Evolutionary conservation across 2,329 filamentous ascomycete genomes (phyloP), one percentile per base, ranked within the genome.

Genomic region (Trichoderma semiorbis): DNA sequence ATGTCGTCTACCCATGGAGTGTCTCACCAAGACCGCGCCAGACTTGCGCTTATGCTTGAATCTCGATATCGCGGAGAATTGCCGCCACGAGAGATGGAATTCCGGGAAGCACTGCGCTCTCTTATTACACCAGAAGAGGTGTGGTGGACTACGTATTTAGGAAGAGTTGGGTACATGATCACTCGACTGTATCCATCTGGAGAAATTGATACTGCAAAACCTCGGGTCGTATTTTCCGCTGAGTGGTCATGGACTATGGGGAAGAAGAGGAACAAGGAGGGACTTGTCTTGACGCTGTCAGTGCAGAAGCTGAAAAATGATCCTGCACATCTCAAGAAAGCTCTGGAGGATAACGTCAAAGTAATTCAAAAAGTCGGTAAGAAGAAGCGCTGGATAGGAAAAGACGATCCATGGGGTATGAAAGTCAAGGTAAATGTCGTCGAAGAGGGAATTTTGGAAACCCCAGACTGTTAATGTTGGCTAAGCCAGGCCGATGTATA

Each of bases 111-210:
- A 5, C 82, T 93, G 36, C 81, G 85, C 50, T 80, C 82, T 43
- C 82, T 92, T 4, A 79, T 91, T 3, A 87, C 86, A 0, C 78
- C 82, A 0, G 84, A 86, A 74, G 83, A 87, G 71, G 82, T 86
- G 12, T 93, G 90, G 90, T 92, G 90, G 90, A 85, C 87, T 69
- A 85, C 84, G 67, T 92, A 91, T 76, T 76, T 92, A 0, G 91
- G 91, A 0, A 84, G 85, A 18, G 84, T 92, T 1, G 89, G 88
- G 3, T 83, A 82, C 6, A 78, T 92, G 11, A 80, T 92, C 34
- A 87, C 86, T 0, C 83, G 81, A 11, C 81, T 92, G 10, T 91
- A 90, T 79, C 91, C 91, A 0, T 85, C 88, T 1, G 90, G 91
- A 1, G 79, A 84, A 1, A 78, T 87, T 3, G 75, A 81, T 66